Percentiles rank a stretch among this genome's conserved stretches.
Conservation (phyloP, 1,139 yeast genomes). For the Pichia kudriavzevii region DNA sequence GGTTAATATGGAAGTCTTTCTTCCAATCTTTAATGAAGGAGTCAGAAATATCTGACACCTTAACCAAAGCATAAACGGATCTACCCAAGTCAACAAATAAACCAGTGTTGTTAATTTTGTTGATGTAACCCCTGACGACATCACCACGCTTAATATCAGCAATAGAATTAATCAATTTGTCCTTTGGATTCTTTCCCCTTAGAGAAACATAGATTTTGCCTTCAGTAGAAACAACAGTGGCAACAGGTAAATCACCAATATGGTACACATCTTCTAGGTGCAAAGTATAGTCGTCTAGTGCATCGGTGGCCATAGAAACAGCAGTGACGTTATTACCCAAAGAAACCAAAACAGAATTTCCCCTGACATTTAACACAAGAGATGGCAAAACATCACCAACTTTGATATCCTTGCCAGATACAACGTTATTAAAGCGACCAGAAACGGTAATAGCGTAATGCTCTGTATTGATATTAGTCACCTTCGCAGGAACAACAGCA, state of each 20-base stretch:
- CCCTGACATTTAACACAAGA: constrained; percentile 54
- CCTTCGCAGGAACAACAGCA: constrained; percentile 54
- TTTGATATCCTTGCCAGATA: constrained; percentile 42
- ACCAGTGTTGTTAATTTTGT: constrained; percentile 70
- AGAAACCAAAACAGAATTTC: constrained; percentile 58
- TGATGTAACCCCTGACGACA: constrained; percentile 71
- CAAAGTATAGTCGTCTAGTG: constrained; percentile 60
- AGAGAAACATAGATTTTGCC: constrained; percentile 60
- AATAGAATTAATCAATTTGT: constrained; percentile 41
- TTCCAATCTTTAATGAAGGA: constrained; percentile 83
- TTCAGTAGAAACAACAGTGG: constrained; percentile 53
- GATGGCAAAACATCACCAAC: constrained; percentile 61
- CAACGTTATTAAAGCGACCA: constrained; percentile 39
- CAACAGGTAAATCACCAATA: constrained; percentile 52
- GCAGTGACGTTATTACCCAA: constrained; percentile 58
- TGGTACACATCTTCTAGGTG: constrained; percentile 47
- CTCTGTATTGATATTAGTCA: constrained; percentile 46
- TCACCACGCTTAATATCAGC: constrained; percentile 64
- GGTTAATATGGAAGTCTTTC: constrained; percentile 60
- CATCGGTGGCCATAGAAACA: constrained; percentile 68
- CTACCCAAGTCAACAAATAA: constrained; percentile 73
- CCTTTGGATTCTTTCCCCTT: constrained; percentile 44
- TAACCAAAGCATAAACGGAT: constrained; percentile 68
- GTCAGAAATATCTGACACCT: constrained; percentile 77
- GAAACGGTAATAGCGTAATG: constrained; percentile 45